Base-by-base conservation (phyloP, 768 basidiomycete genomes). In the Leccinellum albellum region DNA sequence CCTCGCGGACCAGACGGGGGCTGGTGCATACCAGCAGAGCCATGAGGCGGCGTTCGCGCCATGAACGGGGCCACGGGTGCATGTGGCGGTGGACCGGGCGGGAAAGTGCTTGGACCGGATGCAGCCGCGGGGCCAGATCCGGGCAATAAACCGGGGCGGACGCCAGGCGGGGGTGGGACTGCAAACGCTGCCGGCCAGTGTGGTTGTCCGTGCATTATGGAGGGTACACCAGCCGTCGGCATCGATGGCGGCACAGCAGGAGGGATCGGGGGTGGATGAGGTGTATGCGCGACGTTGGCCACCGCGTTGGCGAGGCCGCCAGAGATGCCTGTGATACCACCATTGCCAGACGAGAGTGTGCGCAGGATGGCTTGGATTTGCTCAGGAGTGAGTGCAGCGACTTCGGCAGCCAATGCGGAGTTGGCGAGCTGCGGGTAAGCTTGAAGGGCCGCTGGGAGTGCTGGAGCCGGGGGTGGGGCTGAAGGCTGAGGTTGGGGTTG, bases 381-480 rank as follows among this genome's bases (percentile, higher is more conserved):
- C 50, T 88, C 89, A 0, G 88, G 87, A 3, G 87, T 88, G 15
- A 91, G 78, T 33, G 84, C 77, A 6, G 89, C 86, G 6, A 91
- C 82, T 64, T 89, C 86, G 6, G 86, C 82, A 8, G 85, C 85
- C 37, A 92, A 79, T 17, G 80, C 79, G 14, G 80, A 73, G 20
- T 81, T 74, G 58, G 79, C 73, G 33, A 76, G 69, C 31, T 74
- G 70, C 15, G 78, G 66, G 31, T 68, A 74, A 13, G 71, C 65
- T 55, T 62, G 69, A 45, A 61, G 64, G 17, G 67, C 60, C 20
- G 69, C 66, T 9, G 66, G 62, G 29, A 72, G 59, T 3, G 55
- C 53, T 21, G 67, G 53, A 26, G 62, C 54, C 35, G 54, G 56
- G 42, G 28, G 40, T 1, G 37, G 58, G 51, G 62, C 51, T 61